These are phyloP conservation scores for Coemansia sp. DNA, from an alignment of 192 early-diverging fungal genomes.

Conservation along the genomic window DNA sequence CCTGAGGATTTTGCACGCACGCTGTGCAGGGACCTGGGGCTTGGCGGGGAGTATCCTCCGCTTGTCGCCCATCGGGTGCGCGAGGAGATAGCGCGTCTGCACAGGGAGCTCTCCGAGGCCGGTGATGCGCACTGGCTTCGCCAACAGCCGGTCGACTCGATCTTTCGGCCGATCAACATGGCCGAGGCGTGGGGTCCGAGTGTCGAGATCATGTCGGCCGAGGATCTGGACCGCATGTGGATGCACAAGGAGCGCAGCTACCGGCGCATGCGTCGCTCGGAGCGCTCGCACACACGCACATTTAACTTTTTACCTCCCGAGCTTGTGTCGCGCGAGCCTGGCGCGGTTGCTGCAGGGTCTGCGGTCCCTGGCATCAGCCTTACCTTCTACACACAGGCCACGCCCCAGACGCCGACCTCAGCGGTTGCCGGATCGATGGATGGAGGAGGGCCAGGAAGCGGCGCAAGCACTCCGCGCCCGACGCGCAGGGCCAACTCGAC, in stretches of 20 bases:
- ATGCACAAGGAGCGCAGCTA: constrained; percentile 53
- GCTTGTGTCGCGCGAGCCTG: constrained; percentile 24
- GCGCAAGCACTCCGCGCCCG: constrained; percentile 42
- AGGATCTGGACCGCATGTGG: constrained; percentile 54
- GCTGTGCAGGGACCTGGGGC: constrained; percentile 46
- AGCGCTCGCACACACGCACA: constrained; percentile 41
- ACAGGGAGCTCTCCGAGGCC: constrained; percentile 42
- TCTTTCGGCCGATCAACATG: constrained; percentile 42
- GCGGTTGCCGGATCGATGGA: constrained; percentile 19
- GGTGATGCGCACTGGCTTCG: constrained; percentile 51
- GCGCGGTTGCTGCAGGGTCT: constrained; percentile 11
- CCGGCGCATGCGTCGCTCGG: constrained; percentile 50
- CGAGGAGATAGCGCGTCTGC: constrained; percentile 43
- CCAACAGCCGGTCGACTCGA: constrained; percentile 47
- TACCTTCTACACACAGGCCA: constrained; percentile 41
- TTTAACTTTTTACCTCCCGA: constrained; percentile 55
- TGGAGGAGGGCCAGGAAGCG: constrained; percentile 31
- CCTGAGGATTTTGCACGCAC: constrained; percentile 52
- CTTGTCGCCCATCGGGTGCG: constrained; percentile 53
- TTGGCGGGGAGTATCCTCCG: constrained; percentile 52
- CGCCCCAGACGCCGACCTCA: constrained; percentile 1
- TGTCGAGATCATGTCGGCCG: constrained; percentile 51
- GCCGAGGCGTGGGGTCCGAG: constrained; percentile 50
- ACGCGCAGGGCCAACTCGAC: constrained; percentile 21
- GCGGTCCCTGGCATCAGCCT: constrained; percentile 41